A percentile compares a stretch with the other conserved stretches of the same genome.
Conservation (phyloP, 2,329 filamentous ascomycete species). For the Biscogniauxia sp. region DNA sequence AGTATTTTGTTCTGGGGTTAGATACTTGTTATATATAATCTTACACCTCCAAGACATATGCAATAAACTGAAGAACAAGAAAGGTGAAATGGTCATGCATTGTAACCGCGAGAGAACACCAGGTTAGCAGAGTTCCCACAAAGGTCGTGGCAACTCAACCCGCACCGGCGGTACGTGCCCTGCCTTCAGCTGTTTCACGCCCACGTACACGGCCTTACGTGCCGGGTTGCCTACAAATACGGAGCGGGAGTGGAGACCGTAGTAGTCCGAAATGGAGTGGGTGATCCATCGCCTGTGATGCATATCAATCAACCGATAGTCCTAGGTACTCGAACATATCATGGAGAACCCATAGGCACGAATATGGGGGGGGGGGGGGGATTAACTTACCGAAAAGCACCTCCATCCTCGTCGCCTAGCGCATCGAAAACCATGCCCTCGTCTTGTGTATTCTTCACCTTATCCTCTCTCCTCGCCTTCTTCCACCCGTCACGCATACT, state of each 20-base stretch:
- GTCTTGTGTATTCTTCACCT: constrained; percentile 56
- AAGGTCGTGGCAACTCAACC: constrained; percentile 53
- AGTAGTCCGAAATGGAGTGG: constrained; percentile 89
- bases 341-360: constrained; percentile 7
- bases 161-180: constrained; percentile 23
- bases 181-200: constrained; percentile 53
- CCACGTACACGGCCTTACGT: constrained; percentile 79
- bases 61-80: neutral
- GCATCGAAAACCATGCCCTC: constrained; percentile 77
- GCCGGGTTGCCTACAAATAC: constrained; percentile 69
- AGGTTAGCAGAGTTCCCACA: constrained; percentile 60
- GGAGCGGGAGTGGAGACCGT: constrained; percentile 81
- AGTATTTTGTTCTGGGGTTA: too few species aligned
- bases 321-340: neutral
- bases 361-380: constrained; percentile 9
- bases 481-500: constrained; percentile 56
- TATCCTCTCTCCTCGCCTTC: constrained; percentile 41
- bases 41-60: neutral
- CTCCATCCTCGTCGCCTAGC: constrained; percentile 66
- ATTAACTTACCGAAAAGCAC: constrained; percentile 72
- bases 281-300: constrained; percentile 77
- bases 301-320: neutral
- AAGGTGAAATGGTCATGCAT: neutral
- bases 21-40: too few species aligned
- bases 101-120: neutral